A percentile compares a stretch with the other conserved stretches of the same genome.
These are phyloP conservation scores for Isoetes taiwanensis DNA, from an alignment of 75 land plant genomes.

Conservation along the genomic window DNA sequence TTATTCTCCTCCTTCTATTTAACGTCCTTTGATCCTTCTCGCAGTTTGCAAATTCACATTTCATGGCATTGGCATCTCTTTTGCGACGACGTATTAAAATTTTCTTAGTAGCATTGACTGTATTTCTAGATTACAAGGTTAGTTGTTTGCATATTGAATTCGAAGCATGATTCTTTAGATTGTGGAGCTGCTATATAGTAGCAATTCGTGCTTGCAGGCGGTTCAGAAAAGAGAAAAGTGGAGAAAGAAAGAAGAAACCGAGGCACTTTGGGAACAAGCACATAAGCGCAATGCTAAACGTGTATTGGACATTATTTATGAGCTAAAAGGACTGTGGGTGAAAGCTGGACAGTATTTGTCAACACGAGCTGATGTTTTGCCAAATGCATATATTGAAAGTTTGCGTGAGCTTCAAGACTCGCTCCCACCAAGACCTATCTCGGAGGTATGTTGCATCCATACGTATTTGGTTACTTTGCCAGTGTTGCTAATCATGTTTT, in stretches of 20 bases:
- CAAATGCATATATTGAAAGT: constrained; percentile 49
- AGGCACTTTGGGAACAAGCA: constrained; percentile 57
- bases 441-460: constrained; percentile 40
- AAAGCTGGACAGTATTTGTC: constrained; percentile 92
- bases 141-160: neutral
- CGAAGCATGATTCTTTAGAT: neutral
- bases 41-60: too few relatives aligned
- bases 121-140: constrained; percentile 86
- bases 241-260: constrained; percentile 22
- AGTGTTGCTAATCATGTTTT: neutral
- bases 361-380: constrained; percentile 95
- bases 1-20: too few relatives aligned
- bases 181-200: neutral
- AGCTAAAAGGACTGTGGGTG: constrained; percentile 92
- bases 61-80: constrained; percentile 80
- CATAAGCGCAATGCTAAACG: constrained; percentile 90
- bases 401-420: constrained; percentile 87
- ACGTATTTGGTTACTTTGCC: neutral
- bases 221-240: constrained; percentile 63
- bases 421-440: constrained; percentile 80
- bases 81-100: constrained; percentile 55
- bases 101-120: constrained; percentile 50
- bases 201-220: constrained; percentile 24
- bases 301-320: constrained; percentile 48
- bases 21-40: too few relatives aligned